Evolutionary conservation across 305 asterid genomes (phyloP), one percentile per base, ranked within the genome.

Genomic region (Solanum chacoense): DNA sequence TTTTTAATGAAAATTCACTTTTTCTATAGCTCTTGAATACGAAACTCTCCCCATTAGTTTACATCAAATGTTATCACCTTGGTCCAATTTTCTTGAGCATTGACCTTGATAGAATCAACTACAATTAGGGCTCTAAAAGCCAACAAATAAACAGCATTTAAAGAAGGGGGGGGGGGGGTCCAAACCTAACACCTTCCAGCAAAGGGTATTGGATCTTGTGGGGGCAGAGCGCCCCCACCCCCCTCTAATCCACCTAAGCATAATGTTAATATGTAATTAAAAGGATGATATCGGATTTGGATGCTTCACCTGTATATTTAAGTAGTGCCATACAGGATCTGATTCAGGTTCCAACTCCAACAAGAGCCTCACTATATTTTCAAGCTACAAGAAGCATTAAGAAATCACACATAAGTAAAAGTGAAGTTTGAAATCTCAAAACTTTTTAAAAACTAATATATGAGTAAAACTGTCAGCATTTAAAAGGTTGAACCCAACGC

Each of bases 281-380:
- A 55, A 32, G 73, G 42, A 84, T 32, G 73, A 84, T 84, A 20
- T 32, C 4, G 13, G 74, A 84, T 18, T 20, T 84, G 63, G 74
- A 84, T 50, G 74, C 37, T 94, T 90, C 87, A 96, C 99, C 98
- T 97, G 98, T 91, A 96, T 93, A 88, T 92, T 95, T 89, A 97
- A 92, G 94, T 97, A 97, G 93, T 95, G 98, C 94, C 96, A 94
- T 87, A 96, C 95, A 90, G 99, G 99, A 95, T 97, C 99, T 31
- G 99, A 94, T 90, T 95, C 99, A 37, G 99, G 98, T 83, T 97
- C 99, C 92, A 97, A 97, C 94, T 97, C 99, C 97, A 94, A 89
- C 83, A 97, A 91, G 92, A 96, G 98, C 89, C 99, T 95, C 92
- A 96, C 98, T 18, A 93, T 93, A 91, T 97, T 97, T 94, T 97